Evolutionary conservation across 768 basidiomycete species (phyloP).

Genomic region (Boletus reticulatus): DNA sequence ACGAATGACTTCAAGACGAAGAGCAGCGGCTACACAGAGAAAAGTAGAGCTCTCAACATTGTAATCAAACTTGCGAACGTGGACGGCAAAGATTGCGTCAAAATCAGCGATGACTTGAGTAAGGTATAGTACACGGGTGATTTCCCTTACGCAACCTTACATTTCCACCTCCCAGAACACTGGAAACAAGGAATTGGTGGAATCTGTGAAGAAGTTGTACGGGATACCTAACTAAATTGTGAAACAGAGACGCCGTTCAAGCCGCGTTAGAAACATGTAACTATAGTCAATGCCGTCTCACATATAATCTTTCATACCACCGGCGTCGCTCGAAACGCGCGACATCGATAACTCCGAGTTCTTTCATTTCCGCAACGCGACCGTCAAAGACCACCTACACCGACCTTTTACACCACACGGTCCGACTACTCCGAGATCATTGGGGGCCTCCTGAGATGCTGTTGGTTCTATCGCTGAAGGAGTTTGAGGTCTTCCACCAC

Average conservation of each 20-base stretch:
- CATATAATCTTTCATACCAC: constrained; percentile 21
- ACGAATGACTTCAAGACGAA: constrained; percentile 79
- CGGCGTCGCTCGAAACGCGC: constrained; percentile 19
- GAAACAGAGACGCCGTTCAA: too few species aligned
- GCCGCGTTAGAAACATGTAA: background rate
- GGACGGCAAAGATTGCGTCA: constrained; percentile 74
- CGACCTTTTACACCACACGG: too few species aligned
- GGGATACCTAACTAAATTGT: background rate
- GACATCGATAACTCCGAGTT: constrained; percentile 1
- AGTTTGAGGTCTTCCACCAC: too few species aligned
- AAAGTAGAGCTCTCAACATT: constrained; percentile 86
- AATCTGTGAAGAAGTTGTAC: constrained; percentile 47
- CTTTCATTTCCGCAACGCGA: background rate
- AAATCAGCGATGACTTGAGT: constrained; percentile 88
- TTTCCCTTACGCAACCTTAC: background rate
- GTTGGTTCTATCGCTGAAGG: too few species aligned
- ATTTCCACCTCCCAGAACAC: constrained; percentile 52
- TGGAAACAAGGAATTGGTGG: constrained; percentile 58
- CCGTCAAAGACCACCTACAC: too few species aligned
- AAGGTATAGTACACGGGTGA: constrained; percentile 48
- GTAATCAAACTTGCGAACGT: constrained; percentile 90
- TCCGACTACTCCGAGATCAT: too few species aligned
- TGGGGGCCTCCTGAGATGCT: too few species aligned
- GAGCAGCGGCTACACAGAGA: constrained; percentile 46
- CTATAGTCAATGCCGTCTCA: background rate